A percentile compares a stretch with the other conserved stretches of the same genome.
These are phyloP conservation scores for Xylariaceae sp. DNA, from an alignment of 2,329 filamentous ascomycete species.

Conservation along the genomic window DNA sequence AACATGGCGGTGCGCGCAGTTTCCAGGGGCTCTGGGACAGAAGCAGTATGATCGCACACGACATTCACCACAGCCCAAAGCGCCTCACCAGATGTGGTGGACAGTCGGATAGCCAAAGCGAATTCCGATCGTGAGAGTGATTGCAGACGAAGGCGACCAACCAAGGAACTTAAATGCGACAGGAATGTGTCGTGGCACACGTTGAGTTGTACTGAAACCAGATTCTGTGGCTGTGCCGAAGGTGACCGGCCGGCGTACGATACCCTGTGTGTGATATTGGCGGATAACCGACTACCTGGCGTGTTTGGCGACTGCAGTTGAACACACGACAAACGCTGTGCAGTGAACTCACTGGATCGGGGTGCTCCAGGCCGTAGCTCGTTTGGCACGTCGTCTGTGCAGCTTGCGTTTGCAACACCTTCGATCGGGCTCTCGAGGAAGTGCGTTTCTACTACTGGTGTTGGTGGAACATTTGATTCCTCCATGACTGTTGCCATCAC, in stretches of 20 bases:
- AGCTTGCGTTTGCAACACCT: constrained; percentile 37
- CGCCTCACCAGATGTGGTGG: constrained; percentile 73
- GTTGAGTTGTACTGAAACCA: constrained; percentile 79
- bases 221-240: constrained; percentile 58
- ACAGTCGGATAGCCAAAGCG: constrained; percentile 74
- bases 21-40: constrained; percentile 60
- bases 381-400: constrained; percentile 31
- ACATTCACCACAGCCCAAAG: constrained; percentile 76
- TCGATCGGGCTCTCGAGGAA: constrained; percentile 41
- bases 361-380: constrained; percentile 36
- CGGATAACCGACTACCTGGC: constrained; percentile 37
- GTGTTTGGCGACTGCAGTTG: constrained; percentile 32
- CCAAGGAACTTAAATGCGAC: constrained; percentile 86
- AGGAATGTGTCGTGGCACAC: constrained; percentile 81
- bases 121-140: constrained; percentile 86
- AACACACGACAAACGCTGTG: constrained; percentile 45
- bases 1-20: constrained; percentile 72
- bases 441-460: constrained; percentile 56
- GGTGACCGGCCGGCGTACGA: constrained; percentile 67
- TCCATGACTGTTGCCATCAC: constrained; percentile 56
- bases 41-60: constrained; percentile 71
- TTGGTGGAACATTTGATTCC: constrained; percentile 55
- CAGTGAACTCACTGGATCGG: constrained; percentile 35
- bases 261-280: constrained; percentile 64
- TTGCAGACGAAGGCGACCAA: constrained; percentile 82